Percentiles rank a stretch among this genome's conserved stretches.
These are phyloP conservation scores for Scopulariopsis brevicaulis DNA, from an alignment of 2,329 filamentous ascomycete species.

Conservation along the genomic window DNA sequence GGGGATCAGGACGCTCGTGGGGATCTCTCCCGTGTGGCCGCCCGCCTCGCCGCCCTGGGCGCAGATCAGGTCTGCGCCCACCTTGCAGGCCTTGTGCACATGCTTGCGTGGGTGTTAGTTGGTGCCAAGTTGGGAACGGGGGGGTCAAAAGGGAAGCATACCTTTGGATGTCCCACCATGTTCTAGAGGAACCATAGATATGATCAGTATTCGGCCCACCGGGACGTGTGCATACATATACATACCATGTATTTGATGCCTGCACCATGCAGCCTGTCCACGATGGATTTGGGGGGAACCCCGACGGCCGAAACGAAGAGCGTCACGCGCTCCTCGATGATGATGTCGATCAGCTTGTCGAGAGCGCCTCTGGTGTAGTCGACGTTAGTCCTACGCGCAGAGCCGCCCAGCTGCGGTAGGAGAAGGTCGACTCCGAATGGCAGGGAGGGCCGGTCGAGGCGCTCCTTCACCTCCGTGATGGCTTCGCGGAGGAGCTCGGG, in stretches of 20 bases:
- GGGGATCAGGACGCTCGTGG: slow-evolving; percentile 77
- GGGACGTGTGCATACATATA: too few species aligned
- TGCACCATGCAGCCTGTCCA: slow-evolving; percentile 66
- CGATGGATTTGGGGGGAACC: slow-evolving; percentile 63
- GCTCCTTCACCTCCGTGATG: slow-evolving; percentile 73
- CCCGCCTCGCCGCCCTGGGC: slow-evolving; percentile 90
- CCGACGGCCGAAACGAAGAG: slow-evolving; percentile 85
- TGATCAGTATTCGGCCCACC: too few species aligned
- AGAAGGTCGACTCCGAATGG: slow-evolving; percentile 90
- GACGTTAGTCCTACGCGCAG: slow-evolving; percentile 82
- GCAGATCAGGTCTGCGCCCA: slow-evolving; percentile 83
- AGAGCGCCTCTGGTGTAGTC: slow-evolving; percentile 89
- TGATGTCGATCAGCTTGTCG: slow-evolving; percentile 78
- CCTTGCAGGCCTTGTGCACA: slow-evolving; percentile 74
- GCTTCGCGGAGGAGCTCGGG: slow-evolving; percentile 66
- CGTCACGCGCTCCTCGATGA: slow-evolving; percentile 70
- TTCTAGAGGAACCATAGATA: slow-evolving; percentile 71
- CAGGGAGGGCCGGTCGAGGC: slow-evolving; percentile 53
- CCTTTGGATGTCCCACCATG: slow-evolving; percentile 90
- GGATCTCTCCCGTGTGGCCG: slow-evolving; percentile 82
- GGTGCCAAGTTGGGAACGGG: too few species aligned
- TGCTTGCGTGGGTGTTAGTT: slow-evolving; percentile 37
- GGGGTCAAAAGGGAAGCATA: too few species aligned
- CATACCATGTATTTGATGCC: slow-evolving; percentile 67
- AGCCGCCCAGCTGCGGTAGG: slow-evolving; percentile 76